phyloP scores from a whole-genome alignment of 305 asterid genomes.

The Fraxinus platypoda region DNA sequence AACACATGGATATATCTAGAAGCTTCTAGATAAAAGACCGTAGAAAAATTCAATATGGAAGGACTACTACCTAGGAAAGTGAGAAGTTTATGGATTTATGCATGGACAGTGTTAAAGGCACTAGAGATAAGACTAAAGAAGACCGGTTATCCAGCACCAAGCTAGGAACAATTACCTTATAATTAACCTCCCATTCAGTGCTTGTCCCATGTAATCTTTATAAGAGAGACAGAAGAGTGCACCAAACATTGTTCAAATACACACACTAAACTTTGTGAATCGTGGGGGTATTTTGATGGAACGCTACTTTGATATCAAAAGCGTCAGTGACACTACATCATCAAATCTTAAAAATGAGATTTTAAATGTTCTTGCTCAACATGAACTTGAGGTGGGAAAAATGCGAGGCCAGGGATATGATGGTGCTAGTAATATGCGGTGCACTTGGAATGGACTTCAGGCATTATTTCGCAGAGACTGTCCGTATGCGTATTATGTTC shows the following conservation, averaged over 20 bases:
- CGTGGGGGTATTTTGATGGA: too few relatives aligned
- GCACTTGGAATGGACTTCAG: too few relatives aligned
- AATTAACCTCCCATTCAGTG: neutral
- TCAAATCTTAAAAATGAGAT: too few relatives aligned
- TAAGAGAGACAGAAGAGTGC: slow-evolving; percentile 3
- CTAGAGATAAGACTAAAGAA: slow-evolving; percentile 1
- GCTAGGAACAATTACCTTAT: neutral
- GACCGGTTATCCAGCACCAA: neutral
- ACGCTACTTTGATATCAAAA: too few relatives aligned
- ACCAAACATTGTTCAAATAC: neutral
- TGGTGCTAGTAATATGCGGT: too few relatives aligned
- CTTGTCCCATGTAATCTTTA: slow-evolving; percentile 7
- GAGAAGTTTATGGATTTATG: neutral
- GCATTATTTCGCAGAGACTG: too few relatives aligned
- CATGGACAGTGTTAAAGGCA: neutral
- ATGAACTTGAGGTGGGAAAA: too few relatives aligned
- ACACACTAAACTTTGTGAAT: too few relatives aligned
- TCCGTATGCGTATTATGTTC: too few relatives aligned
- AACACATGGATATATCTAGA: neutral
- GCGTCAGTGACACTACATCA: too few relatives aligned
- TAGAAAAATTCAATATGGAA: neutral
- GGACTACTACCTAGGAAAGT: slow-evolving; percentile 3
- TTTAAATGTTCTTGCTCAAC: too few relatives aligned
- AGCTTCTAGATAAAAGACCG: neutral
- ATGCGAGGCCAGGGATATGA: too few relatives aligned